Evolutionary conservation across 352 stramenopile species (phyloP), one percentile per base, ranked within the genome.

Genomic region (Aphanomyces cochlioides): DNA sequence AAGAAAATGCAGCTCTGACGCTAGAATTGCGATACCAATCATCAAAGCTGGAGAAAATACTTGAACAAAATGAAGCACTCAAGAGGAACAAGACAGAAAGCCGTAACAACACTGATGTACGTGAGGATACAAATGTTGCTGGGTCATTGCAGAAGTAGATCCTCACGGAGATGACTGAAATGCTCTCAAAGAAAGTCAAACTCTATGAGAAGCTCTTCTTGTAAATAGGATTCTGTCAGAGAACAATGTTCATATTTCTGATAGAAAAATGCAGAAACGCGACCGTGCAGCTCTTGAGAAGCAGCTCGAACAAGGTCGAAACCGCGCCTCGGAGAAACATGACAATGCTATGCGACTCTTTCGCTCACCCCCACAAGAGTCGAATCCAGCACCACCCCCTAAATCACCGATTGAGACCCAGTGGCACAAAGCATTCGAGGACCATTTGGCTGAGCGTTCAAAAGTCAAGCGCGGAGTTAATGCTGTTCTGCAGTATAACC

Each of bases 181-280:
- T 66, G 0, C 57, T 90, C 15, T 89, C 78, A 66, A 81, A 84
- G 60, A 87, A 85, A 43, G 60, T 90, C 37, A 81, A 81, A 47
- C 89, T 90, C 53, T 90, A 87, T 71, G 80, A 89, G 41, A 80
- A 89, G 40, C 61, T 90, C 13, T 84, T 90, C 37, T 41, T 53
- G 57, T 66, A 48, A 38, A 41, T 36, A n/a, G 43, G 10, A 40
- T 4, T 17, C 34, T 0, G 38, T 66, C n/a, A 12, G 38, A n/a
- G 7, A 34, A 40, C 39, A 28, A 5, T 17, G 13, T 66, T 13
- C 57, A n/a, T 28, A 7, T n/a, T 34, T 10, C 19, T 15, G 7
- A n/a, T 66, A 66, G 57, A 13, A 66, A 66, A 37, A 66, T 66
- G 57, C 57, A 66, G 13, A 21, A 50, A 12, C 38, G 41, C 3